Evolutionary conservation across 768 basidiomycete species (phyloP), one percentile per base, ranked within the genome.

Genomic region (Rhodocollybia butyracea): DNA sequence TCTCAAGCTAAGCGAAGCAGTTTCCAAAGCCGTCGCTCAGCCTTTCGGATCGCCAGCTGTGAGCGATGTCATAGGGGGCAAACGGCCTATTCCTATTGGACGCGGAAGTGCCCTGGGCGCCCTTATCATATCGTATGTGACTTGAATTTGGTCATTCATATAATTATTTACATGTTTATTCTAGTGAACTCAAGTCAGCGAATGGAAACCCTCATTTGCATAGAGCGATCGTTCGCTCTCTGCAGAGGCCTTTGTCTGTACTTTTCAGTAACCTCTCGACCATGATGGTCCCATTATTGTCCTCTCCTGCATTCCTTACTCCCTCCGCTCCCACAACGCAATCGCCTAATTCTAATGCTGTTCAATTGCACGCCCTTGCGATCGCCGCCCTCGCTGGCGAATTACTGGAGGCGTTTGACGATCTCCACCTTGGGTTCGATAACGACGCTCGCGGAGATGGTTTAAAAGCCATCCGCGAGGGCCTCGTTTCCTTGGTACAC

Each of bases 1-100:
- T 61, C 74, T 91, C 54, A 90, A 87, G 65, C 74, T 93, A 42
- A 90, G 86, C 63, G 91, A 93, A 68, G 89, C 87, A 0, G 88
- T 90, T 13, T 87, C 88, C 53, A 89, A 81, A 70, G 85, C 89
- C 3, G 74, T 92, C 47, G 76, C 80, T 21, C 86, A 86, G 60
- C 86, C 89, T 13, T 63, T 75, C 2, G 83, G 84, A 26, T 75
- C 84, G 21, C 76, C 77, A 17, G 60, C 69, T 45, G 67, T 75
- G 11, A 70, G 67, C 54, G 89, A 90, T 57, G 67, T 76, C 38
- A 66, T 89, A n/a, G 71, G 72, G 41, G 89, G 89, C 26, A 88
- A 80, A 61, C 80, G 83, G 32, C 85, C 88, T 12, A 80, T 92
- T 58, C 89, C 91, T n/a, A 60, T 75, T 24, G 89, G 89, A 27